Evolutionary conservation across 257 asterid species (phyloP).

Genomic region (Ilex asprella): DNA sequence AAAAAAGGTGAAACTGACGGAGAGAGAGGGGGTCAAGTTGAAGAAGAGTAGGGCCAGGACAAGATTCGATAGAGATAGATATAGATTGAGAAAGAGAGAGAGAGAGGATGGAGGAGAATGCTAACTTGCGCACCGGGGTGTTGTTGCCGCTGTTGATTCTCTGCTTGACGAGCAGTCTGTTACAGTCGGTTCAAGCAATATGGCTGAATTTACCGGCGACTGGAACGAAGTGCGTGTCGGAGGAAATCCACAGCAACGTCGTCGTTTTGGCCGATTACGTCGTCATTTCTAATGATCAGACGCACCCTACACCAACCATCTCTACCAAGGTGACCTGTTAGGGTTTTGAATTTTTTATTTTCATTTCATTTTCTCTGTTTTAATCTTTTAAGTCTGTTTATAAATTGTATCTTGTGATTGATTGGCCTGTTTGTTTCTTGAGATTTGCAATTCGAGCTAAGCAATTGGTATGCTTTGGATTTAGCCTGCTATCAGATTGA

Average conservation of each 20-base stretch:
- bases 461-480: no score
- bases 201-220: slow-evolving; percentile 71
- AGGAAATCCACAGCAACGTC: slow-evolving; percentile 79
- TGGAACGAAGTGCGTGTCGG: slow-evolving; percentile 84
- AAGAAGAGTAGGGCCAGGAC: no score
- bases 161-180: slow-evolving; percentile 6
- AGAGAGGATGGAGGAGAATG: slow-evolving; percentile 29
- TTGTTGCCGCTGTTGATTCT: slow-evolving; percentile 21
- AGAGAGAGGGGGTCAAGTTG: no score
- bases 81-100: not conserved
- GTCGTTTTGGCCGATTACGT: slow-evolving; percentile 82
- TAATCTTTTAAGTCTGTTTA: no score
- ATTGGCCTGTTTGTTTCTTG: no score
- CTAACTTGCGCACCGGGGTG: slow-evolving; percentile 31
- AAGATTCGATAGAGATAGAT: not conserved
- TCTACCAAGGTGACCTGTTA: slow-evolving; percentile 52
- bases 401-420: no score
- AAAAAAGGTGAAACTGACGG: no score
- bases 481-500: no score
- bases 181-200: slow-evolving; percentile 42
- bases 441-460: no score
- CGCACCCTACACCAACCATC: slow-evolving; percentile 54
- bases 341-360: slow-evolving; percentile 5
- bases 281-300: slow-evolving; percentile 64
- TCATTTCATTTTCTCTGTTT: not conserved